Conservation (phyloP, 768 basidiomycete genomes). For the Filobasidium wieringae region DNA sequence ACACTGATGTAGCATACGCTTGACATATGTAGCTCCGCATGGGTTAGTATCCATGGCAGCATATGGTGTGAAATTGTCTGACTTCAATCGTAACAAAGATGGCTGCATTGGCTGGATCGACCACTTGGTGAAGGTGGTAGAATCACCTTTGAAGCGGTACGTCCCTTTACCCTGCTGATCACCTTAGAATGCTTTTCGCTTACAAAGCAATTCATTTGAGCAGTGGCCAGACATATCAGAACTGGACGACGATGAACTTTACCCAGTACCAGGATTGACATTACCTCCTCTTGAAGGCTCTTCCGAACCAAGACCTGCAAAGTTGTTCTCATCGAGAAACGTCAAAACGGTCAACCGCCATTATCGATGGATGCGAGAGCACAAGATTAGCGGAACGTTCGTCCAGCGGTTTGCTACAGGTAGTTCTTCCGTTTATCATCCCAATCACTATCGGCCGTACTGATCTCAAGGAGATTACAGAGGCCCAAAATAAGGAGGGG, state of each 20-base stretch:
- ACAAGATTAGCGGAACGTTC: constrained; percentile 69
- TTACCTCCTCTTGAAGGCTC: constrained; percentile 25
- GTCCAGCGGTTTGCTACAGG: constrained; percentile 59
- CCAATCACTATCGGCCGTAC: background rate
- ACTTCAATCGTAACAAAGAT: constrained; percentile 26
- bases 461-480: background rate
- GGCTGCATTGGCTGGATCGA: constrained; percentile 72
- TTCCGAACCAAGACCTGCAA: constrained; percentile 49
- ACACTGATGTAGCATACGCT: background rate
- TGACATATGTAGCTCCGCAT: background rate
- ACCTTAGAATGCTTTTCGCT: background rate
- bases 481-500: constrained; percentile 18
- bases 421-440: background rate
- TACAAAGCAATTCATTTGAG: background rate
- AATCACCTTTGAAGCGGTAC: constrained; percentile 54
- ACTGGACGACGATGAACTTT: constrained; percentile 49
- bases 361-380: constrained; percentile 73
- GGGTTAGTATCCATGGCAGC: background rate
- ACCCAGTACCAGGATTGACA: constrained; percentile 55
- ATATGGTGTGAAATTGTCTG: background rate
- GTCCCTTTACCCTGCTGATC: background rate
- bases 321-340: constrained; percentile 68
- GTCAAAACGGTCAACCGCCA: constrained; percentile 59
- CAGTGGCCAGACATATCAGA: constrained; percentile 12
- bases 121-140: constrained; percentile 57